Base-by-base conservation (phyloP, 1,139 yeast species). In the Magnusiomyces suaveolens region DNA sequence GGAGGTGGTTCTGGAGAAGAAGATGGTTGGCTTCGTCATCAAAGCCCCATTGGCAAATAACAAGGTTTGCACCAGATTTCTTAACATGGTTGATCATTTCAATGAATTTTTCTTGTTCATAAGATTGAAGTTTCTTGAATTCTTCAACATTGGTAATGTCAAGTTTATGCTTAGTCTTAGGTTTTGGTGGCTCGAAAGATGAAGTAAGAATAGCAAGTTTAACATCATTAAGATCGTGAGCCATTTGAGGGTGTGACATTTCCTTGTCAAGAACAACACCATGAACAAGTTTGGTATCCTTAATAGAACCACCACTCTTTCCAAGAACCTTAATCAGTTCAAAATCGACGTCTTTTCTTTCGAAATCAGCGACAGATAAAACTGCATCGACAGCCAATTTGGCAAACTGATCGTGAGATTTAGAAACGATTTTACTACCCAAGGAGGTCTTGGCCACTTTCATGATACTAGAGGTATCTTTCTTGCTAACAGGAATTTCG, bases 181-280 rank as follows among this genome's bases (percentile, higher is more conserved):
- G 99, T 73, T 92, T 92, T 64, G 99, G 99, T 47, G 99, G 99
- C 75, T 92, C 99, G 69, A 92, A 92, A 64, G 99, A 97, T 74
- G 97, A 90, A 1, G 99, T 92, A 68, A 92, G 78, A 62, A 92
- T 90, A 52, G 98, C 98, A 61, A 94, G 78, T 69, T 85, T 87
- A 60, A 90, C 95, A 70, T 90, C 86, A 57, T 79, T 76, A 49
- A 92, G 79, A 54, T 72, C 72, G 66, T 87, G 87, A 50, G 96
- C 92, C 98, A 94, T 94, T 72, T 94, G 98, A 6, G 97, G 97
- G 71, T 94, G 98, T 3, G 97, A 88, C 72, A 90, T 90, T 66
- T 92, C 98, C 74, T 92, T 94, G 70, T 92, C 98, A 57, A 92
- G 77, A 56, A 94, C 80, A 41, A 94, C 97, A 67, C 98, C 98